Percentiles rank a stretch among this genome's conserved stretches.
Evolutionary conservation across 345 rosid genomes (phyloP).

Genomic region (Syzygium aromaticum): DNA sequence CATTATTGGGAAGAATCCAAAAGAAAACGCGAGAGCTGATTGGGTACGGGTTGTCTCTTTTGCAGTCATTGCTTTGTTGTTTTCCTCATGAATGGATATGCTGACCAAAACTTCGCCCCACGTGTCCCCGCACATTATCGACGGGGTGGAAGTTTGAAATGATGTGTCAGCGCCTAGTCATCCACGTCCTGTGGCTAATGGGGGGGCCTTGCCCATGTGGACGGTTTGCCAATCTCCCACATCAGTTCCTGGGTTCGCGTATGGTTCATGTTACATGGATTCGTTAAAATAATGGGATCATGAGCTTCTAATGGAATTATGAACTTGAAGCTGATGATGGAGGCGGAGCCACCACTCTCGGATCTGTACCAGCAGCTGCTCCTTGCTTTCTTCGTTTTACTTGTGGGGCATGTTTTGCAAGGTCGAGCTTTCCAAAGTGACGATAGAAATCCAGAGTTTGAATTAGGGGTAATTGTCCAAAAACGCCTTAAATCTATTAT

Average conservation of each 20-base stretch:
- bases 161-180: not conserved
- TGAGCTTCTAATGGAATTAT: not conserved
- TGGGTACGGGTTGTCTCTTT: not conserved
- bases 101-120: not conserved
- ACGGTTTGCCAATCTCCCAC: not conserved
- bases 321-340: not conserved
- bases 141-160: not conserved
- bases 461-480: no score
- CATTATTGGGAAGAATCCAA: not conserved
- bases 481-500: no score
- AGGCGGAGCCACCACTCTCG: no score
- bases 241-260: no score
- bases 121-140: not conserved
- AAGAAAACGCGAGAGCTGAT: not conserved
- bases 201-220: accelerated
- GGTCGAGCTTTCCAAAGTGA: no score
- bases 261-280: no score
- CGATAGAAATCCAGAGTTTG: no score
- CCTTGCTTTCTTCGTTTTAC: no score
- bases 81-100: not conserved
- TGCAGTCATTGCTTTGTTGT: not conserved
- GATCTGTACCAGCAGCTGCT: no score
- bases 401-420: no score
- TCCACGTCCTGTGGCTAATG: not conserved
- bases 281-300: not conserved